Conservation (phyloP, 2,329 filamentous ascomycete species). For the Talaromyces amestolkiae region DNA sequence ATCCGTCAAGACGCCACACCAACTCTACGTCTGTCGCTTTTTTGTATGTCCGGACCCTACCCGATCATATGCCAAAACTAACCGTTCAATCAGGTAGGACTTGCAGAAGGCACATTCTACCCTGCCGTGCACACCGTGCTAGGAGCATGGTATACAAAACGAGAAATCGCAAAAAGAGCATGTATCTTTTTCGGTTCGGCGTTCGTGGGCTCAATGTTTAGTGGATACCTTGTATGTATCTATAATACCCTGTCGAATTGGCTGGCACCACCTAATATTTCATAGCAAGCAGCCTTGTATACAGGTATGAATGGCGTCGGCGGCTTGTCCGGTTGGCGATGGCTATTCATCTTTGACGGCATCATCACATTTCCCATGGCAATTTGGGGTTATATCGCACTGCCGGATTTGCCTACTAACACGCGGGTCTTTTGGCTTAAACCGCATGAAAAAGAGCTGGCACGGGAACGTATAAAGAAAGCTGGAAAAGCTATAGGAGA, state of each 20-base stretch:
- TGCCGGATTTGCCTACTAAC: slow-evolving; percentile 16
- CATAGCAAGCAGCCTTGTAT: slow-evolving; percentile 14
- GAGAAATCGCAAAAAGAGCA: slow-evolving; percentile 39
- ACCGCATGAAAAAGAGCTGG: slow-evolving; percentile 8
- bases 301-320: slow-evolving; percentile 15
- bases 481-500: slow-evolving; percentile 7
- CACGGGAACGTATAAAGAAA: slow-evolving; percentile 3
- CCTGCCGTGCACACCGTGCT: slow-evolving; percentile 27
- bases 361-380: slow-evolving; percentile 18
- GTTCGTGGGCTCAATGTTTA: slow-evolving; percentile 38
- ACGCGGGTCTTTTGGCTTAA: slow-evolving; percentile 10
- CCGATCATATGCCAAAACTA: not conserved
- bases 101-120: slow-evolving; percentile 16
- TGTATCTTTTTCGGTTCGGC: slow-evolving; percentile 37
- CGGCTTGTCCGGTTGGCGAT: slow-evolving; percentile 35
- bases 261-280: not conserved
- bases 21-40: slow-evolving; percentile 39
- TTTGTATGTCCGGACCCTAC: slow-evolving; percentile 31
- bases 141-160: slow-evolving; percentile 45
- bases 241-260: not conserved
- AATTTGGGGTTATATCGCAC: slow-evolving; percentile 13
- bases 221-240: slow-evolving; percentile 30
- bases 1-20: slow-evolving; percentile 29
- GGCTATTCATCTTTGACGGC: slow-evolving; percentile 35
- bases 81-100: not conserved